These are phyloP conservation scores for Raphanus hybrid DNA, from an alignment of 441 rosid species.

Conservation along the genomic window DNA sequence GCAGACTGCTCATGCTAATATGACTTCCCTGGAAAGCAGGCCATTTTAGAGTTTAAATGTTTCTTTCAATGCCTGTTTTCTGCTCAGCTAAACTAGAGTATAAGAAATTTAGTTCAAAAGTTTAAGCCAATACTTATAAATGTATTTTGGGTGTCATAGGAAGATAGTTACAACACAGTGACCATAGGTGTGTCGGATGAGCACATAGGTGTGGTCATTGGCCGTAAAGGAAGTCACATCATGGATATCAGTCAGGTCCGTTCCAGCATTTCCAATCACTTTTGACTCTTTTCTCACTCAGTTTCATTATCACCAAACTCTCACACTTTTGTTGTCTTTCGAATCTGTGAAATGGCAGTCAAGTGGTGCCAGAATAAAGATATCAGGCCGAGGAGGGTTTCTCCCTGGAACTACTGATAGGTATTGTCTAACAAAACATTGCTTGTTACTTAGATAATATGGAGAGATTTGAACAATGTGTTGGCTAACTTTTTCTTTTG, in stretches of 20 bases:
- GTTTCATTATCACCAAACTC: not conserved
- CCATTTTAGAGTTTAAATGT: not conserved
- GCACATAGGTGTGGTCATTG: constrained; percentile 78
- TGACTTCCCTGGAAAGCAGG: not conserved
- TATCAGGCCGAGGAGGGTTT: constrained; percentile 87
- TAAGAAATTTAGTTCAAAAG: not conserved
- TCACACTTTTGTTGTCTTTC: not conserved
- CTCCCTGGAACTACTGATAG: constrained; percentile 81
- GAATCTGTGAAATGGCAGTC: constrained; percentile 46
- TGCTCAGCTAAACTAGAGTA: not conserved
- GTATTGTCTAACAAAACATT: constrained; percentile 39
- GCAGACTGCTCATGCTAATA: not conserved
- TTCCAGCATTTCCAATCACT: not conserved
- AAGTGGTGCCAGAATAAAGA: constrained; percentile 83
- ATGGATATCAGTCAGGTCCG: constrained; percentile 78
- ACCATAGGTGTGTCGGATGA: constrained; percentile 83
- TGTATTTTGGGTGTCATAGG: constrained; percentile 47
- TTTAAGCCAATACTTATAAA: not conserved
- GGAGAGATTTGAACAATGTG: not conserved
- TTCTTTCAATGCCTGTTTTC: not conserved
- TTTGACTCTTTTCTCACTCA: constrained; percentile 6
- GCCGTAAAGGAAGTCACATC: constrained; percentile 83
- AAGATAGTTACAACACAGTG: constrained; percentile 54
- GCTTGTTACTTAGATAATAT: not conserved
- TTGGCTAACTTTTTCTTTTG: not conserved